Conservation (phyloP, 177 flowering plant species). For the Vitis hybrid region DNA sequence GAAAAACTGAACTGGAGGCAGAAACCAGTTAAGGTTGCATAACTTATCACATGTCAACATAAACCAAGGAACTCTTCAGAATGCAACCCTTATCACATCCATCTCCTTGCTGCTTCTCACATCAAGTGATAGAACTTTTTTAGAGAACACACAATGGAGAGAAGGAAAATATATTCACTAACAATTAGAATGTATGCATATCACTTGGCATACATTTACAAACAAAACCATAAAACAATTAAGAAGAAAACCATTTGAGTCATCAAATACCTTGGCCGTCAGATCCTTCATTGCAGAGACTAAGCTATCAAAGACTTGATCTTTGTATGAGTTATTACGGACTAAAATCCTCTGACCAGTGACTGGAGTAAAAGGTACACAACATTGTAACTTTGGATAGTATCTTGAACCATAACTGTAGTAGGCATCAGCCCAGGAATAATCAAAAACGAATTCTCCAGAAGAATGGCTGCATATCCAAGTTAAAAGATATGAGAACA, state of each 20-base stretch:
- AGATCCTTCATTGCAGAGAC: constrained; percentile 69
- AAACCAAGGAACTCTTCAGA: too few relatives aligned
- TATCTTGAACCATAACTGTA: constrained; percentile 71
- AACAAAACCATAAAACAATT: not conserved
- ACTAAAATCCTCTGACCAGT: constrained; percentile 86
- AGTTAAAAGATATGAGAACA: constrained; percentile 17
- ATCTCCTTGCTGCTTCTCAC: too few relatives aligned
- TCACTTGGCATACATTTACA: not conserved
- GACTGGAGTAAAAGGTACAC: constrained; percentile 97
- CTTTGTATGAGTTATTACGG: constrained; percentile 56
- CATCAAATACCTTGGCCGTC: constrained; percentile 63
- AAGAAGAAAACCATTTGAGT: not conserved
- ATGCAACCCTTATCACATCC: too few relatives aligned
- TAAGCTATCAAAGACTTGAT: constrained; percentile 73
- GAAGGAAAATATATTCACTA: not conserved
- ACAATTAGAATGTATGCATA: too few relatives aligned
- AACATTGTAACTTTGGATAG: constrained; percentile 87
- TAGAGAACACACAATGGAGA: not conserved
- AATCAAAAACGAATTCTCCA: constrained; percentile 97
- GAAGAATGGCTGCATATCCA: constrained; percentile 80
- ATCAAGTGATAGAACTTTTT: not conserved
- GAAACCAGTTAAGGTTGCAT: too few relatives aligned
- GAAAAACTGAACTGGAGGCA: too few relatives aligned
- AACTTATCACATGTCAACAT: too few relatives aligned
- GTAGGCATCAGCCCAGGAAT: constrained; percentile 97